A percentile compares a stretch with the other conserved stretches of the same genome.
Conservation (phyloP, 768 basidiomycete genomes). For the Butyriboletus loyo region DNA sequence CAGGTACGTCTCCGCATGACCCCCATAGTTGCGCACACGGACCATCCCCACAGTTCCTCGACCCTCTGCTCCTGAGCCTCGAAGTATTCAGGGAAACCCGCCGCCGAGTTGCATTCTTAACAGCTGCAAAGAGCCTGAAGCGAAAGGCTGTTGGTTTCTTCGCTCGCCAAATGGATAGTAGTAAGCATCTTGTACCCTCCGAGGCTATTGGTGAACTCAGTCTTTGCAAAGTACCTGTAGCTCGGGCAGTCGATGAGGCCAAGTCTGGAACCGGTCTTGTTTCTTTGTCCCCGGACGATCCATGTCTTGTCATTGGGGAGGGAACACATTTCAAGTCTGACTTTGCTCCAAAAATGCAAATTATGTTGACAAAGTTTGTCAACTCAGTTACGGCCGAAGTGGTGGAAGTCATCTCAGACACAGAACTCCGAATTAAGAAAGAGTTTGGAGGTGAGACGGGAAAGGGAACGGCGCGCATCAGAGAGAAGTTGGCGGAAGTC, state of each 20-base stretch:
- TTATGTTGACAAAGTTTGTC: slow-evolving; percentile 79
- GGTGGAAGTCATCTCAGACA: slow-evolving; percentile 85
- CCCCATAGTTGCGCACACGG: slow-evolving; percentile 8
- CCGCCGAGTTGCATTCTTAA: slow-evolving; percentile 80
- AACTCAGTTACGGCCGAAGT: slow-evolving; percentile 81
- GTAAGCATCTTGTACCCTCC: slow-evolving; percentile 42
- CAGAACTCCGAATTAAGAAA: slow-evolving; percentile 76
- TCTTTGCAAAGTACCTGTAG: slow-evolving; percentile 72
- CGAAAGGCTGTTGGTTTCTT: slow-evolving; percentile 77
- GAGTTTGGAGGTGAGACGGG: slow-evolving; percentile 84
- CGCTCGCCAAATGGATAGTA: slow-evolving; percentile 80
- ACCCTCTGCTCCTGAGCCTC: slow-evolving; percentile 79
- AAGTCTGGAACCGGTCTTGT: slow-evolving; percentile 72
- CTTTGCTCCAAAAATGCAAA: slow-evolving; percentile 75
- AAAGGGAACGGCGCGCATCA: slow-evolving; percentile 62
- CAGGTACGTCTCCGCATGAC: slow-evolving; percentile 49
- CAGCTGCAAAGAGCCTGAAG: slow-evolving; percentile 87
- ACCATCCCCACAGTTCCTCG: slow-evolving; percentile 68
- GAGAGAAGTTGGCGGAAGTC: slow-evolving; percentile 64
- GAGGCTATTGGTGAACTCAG: slow-evolving; percentile 6
- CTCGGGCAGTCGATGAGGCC: slow-evolving; percentile 85
- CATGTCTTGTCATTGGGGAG: slow-evolving; percentile 78
- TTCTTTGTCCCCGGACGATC: slow-evolving; percentile 68
- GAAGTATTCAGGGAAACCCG: slow-evolving; percentile 84
- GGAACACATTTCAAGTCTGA: slow-evolving; percentile 75